Conservation (phyloP, 306 rosid genomes). For the Medicago lupulina region DNA sequence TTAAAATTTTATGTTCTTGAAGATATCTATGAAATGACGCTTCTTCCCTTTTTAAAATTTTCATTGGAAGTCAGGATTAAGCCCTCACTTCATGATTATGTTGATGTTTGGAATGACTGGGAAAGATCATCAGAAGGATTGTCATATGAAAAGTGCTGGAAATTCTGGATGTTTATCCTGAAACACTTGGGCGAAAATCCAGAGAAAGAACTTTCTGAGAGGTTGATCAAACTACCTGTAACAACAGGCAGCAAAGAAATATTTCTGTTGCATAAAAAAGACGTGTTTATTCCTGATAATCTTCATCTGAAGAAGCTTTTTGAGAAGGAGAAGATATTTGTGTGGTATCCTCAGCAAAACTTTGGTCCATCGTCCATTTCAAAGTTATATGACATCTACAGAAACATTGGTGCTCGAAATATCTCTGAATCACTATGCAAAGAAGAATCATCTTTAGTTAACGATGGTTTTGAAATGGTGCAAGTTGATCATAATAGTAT, state of each 20-base stretch:
- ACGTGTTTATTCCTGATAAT: conserved; percentile 71
- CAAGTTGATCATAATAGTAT: conserved; percentile 36
- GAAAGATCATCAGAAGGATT: conserved; percentile 49
- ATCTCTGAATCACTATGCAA: too few relatives aligned
- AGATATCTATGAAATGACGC: not conserved
- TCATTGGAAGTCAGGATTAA: conserved; percentile 49
- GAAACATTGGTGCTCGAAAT: conserved; percentile 61
- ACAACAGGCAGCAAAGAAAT: conserved; percentile 47
- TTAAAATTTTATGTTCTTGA: conserved; percentile 54
- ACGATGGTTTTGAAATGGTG: conserved; percentile 29
- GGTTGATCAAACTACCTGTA: conserved; percentile 64
- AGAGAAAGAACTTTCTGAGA: conserved; percentile 44
- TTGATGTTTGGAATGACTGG: conserved; percentile 72
- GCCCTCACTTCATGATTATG: conserved; percentile 66
- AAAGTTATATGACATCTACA: conserved; percentile 55
- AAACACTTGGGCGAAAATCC: conserved; percentile 43
- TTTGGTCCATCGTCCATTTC: conserved; percentile 45
- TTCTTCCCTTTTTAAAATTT: conserved; percentile 37
- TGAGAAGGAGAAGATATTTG: conserved; percentile 56
- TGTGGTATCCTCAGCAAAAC: conserved; percentile 69
- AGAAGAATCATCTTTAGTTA: conserved; percentile 41
- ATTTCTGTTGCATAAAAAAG: conserved; percentile 50
- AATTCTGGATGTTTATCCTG: conserved; percentile 69
- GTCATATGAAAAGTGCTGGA: conserved; percentile 57
- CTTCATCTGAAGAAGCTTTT: conserved; percentile 72